These are phyloP conservation scores for Umbelopsis ramanniana DNA, from an alignment of 192 early-diverging fungal genomes.

Conservation along the genomic window DNA sequence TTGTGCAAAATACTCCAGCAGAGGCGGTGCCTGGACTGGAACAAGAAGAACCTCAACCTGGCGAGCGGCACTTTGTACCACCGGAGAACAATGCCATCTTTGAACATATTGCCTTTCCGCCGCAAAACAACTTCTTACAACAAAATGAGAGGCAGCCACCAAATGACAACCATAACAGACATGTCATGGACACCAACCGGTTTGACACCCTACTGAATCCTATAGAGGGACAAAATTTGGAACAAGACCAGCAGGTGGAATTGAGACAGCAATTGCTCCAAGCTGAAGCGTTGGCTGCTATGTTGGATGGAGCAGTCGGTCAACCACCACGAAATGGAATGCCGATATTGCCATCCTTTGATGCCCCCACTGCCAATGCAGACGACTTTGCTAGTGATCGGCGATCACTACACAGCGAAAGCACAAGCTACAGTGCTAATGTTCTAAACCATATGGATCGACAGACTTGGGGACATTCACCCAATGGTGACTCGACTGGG, in stretches of 20 bases:
- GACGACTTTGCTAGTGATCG: not conserved
- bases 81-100: not conserved
- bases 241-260: not conserved
- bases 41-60: not conserved
- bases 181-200: not conserved
- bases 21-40: conserved; percentile 21
- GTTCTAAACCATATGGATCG: conserved; percentile 12
- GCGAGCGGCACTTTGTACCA: not conserved
- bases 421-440: conserved; percentile 12
- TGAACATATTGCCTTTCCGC: conserved; percentile 4
- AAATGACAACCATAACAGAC: not conserved
- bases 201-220: not conserved
- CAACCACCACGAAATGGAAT: not conserved
- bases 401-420: not conserved
- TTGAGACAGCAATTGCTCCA: not conserved
- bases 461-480: not conserved
- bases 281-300: not conserved
- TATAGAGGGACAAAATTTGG: not conserved
- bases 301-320: not conserved
- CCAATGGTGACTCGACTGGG: not conserved
- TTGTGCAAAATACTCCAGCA: conserved; percentile 70
- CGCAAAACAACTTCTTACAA: conserved; percentile 4
- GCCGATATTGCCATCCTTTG: not conserved
- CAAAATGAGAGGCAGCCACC: not conserved
- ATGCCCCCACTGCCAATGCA: not conserved